These are phyloP conservation scores for Cryptosporidium sp. DNA, from an alignment of 169 alveolate genomes.

Conservation along the genomic window DNA sequence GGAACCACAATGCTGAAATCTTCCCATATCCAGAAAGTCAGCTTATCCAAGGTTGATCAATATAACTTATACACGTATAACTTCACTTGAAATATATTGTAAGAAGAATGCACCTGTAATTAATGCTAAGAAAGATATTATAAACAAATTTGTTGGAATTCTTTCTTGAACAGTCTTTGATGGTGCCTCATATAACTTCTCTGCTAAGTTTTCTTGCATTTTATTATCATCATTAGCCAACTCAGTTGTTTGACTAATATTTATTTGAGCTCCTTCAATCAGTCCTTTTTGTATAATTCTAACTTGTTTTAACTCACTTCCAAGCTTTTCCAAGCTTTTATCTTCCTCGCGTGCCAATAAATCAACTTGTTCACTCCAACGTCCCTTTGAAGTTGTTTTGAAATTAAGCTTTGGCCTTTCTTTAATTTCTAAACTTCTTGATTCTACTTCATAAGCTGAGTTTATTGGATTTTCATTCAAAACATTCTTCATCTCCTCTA, in stretches of 20 bases:
- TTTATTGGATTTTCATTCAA: constrained; percentile 9
- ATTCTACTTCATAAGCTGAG: neutral
- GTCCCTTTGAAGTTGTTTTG: neutral
- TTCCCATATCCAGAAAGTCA: neutral
- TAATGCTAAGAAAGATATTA: constrained; percentile 46
- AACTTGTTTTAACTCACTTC: constrained; percentile 1
- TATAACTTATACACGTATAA: neutral
- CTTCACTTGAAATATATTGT: constrained; percentile 32
- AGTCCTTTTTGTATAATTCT: neutral
- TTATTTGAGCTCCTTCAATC: neutral
- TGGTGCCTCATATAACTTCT: neutral
- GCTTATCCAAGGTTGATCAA: neutral
- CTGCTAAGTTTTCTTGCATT: neutral
- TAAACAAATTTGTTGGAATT: constrained; percentile 17
- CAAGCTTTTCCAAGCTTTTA: neutral
- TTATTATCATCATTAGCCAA: too few species aligned
- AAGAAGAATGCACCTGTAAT: constrained; percentile 34
- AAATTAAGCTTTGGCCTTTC: constrained; percentile 39
- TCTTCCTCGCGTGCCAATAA: constrained; percentile 18
- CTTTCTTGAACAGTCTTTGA: neutral
- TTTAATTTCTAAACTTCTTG: neutral
- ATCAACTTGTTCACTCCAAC: constrained; percentile 61
- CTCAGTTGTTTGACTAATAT: neutral
- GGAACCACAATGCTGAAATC: neutral
- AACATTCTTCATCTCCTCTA: constrained; percentile 43